Evolutionary conservation across 768 basidiomycete genomes (phyloP), one percentile per base, ranked within the genome.

Genomic region (Dendrothele bispora): DNA sequence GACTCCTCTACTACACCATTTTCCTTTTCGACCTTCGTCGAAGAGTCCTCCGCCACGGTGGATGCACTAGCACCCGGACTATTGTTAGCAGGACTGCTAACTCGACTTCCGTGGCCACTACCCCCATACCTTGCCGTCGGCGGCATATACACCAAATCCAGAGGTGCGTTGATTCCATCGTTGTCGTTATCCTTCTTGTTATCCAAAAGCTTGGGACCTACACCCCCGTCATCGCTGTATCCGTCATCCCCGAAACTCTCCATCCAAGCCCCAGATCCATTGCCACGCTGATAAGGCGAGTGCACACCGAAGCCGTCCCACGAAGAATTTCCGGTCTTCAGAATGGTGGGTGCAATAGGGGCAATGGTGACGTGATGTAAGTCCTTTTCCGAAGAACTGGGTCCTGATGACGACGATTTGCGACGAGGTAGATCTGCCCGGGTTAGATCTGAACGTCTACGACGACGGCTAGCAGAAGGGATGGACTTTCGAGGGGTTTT

Each of bases 131-230:
- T 67, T 44, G 68, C 69, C 32, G 71, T 58, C 24, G 75, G 73
- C 1, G 86, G 86, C 14, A 84, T 83, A 58, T 87, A 88, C 20
- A 88, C 86, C 53, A 88, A 72, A 51, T 86, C 84, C 30, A 87
- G 83, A 1, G 82, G 79, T 1, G 78, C 73, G 43, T 72, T 71
- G 35, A 71, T 74, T 20, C 63, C 58, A 41, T 52, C 49, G 47
- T 39, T 55, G 43, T 24, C 57, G 49, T 46, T 50, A 34, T 34
- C 56, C 53, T 37, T 50, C 48, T 36, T 50, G 39, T 39, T 52
- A 48, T 50, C 47, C 50, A 50, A 28, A 49, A 43, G 34, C 48
- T 54, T 14, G 45, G 32, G 48, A 46, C 46, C 45, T 7, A 30
- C 48, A 39, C 50, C 47, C 20, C 48, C 44, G 18, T 60, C 61